Conservation (phyloP, 257 asterid species). For the Anisodus acutangulus region DNA sequence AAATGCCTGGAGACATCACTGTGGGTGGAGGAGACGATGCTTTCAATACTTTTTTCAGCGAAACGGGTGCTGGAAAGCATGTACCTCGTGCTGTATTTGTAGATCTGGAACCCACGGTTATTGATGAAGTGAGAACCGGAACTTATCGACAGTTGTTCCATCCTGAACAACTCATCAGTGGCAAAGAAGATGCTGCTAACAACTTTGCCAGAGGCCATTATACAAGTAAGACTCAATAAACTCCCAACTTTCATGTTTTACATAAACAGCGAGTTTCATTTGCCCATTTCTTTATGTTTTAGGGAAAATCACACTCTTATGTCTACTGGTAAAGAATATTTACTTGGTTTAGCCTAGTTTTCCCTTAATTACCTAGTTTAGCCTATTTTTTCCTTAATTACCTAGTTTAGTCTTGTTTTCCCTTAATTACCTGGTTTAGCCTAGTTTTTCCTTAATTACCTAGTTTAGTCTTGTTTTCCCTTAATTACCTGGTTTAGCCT, state of each 20-base stretch:
- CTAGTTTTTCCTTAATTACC: too few species aligned
- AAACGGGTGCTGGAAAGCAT: conserved; percentile 96
- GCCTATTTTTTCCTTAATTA: too few species aligned
- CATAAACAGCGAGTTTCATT: not conserved
- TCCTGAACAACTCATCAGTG: conserved; percentile 93
- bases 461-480: too few species aligned
- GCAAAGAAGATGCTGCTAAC: conserved; percentile 96
- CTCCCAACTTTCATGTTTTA: too few species aligned
- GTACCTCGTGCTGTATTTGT: conserved; percentile 94
- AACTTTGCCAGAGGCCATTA: conserved; percentile 95
- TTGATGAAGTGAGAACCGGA: conserved; percentile 91
- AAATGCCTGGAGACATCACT: conserved; percentile 82
- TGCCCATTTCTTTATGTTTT: not conserved
- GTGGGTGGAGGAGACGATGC: conserved; percentile 98
- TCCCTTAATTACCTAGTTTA: not conserved
- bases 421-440: not conserved
- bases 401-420: too few species aligned
- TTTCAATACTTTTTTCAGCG: conserved; percentile 92
- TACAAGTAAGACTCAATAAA: conserved; percentile 46
- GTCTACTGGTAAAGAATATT: too few species aligned
- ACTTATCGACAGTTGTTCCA: conserved; percentile 90
- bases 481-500: too few species aligned
- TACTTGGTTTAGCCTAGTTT: too few species aligned
- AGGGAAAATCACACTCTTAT: not conserved
- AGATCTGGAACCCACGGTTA: conserved; percentile 94